Evolutionary conservation across 2,329 filamentous ascomycete genomes (phyloP), one percentile per base, ranked within the genome.

Genomic region (Fusarium burgessii): DNA sequence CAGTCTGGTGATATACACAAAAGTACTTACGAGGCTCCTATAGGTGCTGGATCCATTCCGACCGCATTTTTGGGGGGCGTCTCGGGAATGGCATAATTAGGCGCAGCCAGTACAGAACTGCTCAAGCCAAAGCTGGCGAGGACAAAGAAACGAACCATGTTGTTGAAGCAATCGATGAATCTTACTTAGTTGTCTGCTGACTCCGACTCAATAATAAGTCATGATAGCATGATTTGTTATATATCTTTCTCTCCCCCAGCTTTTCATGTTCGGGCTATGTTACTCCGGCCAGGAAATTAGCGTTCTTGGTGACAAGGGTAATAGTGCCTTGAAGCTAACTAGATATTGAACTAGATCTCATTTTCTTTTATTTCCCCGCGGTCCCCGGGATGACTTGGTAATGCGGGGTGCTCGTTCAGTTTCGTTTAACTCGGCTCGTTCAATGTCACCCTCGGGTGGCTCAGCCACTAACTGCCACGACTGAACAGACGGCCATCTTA

Each of bases 1-100:
- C 11, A 20, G 15, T 40, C 3, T 5, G 18, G 2, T 5, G 15
- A 2, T 23, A 8, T 4, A 17, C 23, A 17, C 11, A 6, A 14
- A 2, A 12, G 20, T 8, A 20, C 36, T 23, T 18, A 56, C 52
- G 41, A 56, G 33, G 32, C 52, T 23, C 41, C 52, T 7, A 56
- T 17, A 25, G 52, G 52, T 18, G 52, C 33, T 11, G 23, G 20
- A 3, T 56, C 20, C 20, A 56, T 23, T 35, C 14, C 12, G 2
- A 7, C 40, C 5, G 40, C 52, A n/a, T 17, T 27, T 4, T 45
- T 38, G 8, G 40, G 52, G 7, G 18, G 29, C 18, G 17, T 42
- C 20, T 33, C 29, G 15, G 20, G 52, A n/a, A 56, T 12, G 17
- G 17, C 20, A 20, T 56, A 46, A 14, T 46, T 46, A 2, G 52